Percentiles rank a stretch among this genome's conserved stretches.
These are phyloP conservation scores for Ceratocystis colombiana DNA, from an alignment of 2,329 filamentous ascomycete genomes.

Conservation along the genomic window DNA sequence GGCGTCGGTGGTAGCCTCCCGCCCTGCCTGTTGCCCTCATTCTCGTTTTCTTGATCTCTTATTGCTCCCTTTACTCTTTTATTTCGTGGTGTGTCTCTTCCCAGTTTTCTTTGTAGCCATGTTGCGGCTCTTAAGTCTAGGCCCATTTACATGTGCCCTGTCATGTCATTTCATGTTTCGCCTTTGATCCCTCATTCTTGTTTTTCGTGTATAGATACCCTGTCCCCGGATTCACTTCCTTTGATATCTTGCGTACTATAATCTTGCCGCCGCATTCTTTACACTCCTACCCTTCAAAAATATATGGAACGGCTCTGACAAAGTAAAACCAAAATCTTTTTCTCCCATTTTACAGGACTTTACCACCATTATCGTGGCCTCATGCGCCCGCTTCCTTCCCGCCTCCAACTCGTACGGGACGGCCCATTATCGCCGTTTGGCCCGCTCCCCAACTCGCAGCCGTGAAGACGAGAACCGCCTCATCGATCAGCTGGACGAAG, in stretches of 20 bases:
- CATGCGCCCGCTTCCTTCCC: slow-evolving; percentile 57
- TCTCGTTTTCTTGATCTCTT: slow-evolving; percentile 11
- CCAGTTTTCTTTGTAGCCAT: slow-evolving; percentile 15
- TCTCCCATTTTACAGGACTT: slow-evolving; percentile 41
- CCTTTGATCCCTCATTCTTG: background rate
- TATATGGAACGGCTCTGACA: slow-evolving; percentile 1
- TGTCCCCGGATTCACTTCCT: too few relatives aligned
- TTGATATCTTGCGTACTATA: too few relatives aligned
- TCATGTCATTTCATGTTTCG: background rate
- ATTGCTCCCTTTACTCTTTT: slow-evolving; percentile 13
- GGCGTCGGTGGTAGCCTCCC: slow-evolving; percentile 23
- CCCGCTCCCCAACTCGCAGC: slow-evolving; percentile 43
- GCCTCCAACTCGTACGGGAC: slow-evolving; percentile 33
- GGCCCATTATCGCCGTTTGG: slow-evolving; percentile 57
- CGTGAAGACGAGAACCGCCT: slow-evolving; percentile 81
- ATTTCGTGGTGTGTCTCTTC: slow-evolving; percentile 10
- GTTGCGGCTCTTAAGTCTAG: background rate
- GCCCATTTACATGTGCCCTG: background rate
- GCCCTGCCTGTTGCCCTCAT: slow-evolving; percentile 1
- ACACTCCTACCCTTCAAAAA: background rate
- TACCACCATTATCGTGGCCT: slow-evolving; percentile 58
- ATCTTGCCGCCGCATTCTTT: background rate
- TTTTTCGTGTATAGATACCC: background rate
- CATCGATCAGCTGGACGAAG: slow-evolving; percentile 92
- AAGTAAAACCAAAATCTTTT: background rate